phyloP scores from a whole-genome alignment of 352 stramenopile genomes.

The Pythium sp. region DNA sequence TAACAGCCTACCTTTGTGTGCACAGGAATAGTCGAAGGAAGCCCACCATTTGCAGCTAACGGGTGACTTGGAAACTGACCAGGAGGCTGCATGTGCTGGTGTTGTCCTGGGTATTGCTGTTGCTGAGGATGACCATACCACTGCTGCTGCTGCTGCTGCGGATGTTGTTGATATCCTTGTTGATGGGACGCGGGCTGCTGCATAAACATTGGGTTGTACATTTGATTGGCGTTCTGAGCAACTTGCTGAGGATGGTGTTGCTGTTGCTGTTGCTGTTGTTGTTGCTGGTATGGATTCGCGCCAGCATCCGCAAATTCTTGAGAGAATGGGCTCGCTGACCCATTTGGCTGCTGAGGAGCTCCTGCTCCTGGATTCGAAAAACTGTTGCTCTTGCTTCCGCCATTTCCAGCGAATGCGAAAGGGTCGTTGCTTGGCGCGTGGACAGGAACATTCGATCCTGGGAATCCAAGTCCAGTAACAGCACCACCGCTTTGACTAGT shows the following conservation, averaged over 20 bases:
- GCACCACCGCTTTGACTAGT: constrained; percentile 8
- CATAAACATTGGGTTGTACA: constrained; percentile 14
- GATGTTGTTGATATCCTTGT: constrained; percentile 13
- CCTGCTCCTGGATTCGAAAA: constrained; percentile 9
- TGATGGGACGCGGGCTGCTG: constrained; percentile 12
- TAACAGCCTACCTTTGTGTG: constrained; percentile 37
- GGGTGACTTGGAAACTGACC: constrained; percentile 28
- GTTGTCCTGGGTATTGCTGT: constrained; percentile 24
- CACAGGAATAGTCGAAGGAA: constrained; percentile 22
- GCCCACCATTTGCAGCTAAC: constrained; percentile 1
- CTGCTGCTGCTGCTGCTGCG: constrained; percentile 34
- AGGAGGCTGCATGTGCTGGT: constrained; percentile 23
- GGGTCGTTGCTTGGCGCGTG: constrained; percentile 30
- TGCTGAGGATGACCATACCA: constrained; percentile 35
- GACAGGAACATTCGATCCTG: constrained; percentile 1
- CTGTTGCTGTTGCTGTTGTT: too few relatives aligned
- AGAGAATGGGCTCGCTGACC: constrained; percentile 9
- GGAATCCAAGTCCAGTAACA: constrained; percentile 6
- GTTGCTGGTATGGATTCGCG: constrained; percentile 15
- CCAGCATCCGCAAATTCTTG: neutral
- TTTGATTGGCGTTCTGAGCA: constrained; percentile 10
- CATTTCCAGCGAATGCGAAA: constrained; percentile 42
- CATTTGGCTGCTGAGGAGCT: constrained; percentile 2
- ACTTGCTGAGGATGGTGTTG: constrained; percentile 9
- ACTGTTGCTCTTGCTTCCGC: constrained; percentile 16